These are phyloP conservation scores for Leishmania mexicana DNA, from an alignment of 208 protist species.

Conservation along the genomic window DNA sequence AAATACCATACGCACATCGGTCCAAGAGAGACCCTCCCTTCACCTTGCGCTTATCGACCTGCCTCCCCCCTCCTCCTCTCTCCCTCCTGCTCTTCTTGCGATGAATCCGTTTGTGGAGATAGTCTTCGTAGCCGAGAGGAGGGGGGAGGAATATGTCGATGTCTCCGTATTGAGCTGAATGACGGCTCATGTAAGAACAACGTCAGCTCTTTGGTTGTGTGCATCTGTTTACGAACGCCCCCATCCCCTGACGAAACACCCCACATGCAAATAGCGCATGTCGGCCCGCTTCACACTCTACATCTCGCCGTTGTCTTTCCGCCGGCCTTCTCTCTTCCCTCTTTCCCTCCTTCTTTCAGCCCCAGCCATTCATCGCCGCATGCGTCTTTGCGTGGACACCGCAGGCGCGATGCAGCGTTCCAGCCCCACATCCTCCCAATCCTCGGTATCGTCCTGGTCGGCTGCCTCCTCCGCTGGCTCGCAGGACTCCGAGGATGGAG, in stretches of 20 bases:
- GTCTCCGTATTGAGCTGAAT: neutral
- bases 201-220: neutral
- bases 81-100: neutral
- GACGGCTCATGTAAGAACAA: neutral
- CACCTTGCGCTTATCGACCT: neutral
- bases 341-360: neutral
- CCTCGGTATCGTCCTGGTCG: neutral
- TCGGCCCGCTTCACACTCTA: neutral
- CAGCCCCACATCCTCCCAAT: neutral
- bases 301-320: neutral
- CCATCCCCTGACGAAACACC: neutral
- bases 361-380: neutral
- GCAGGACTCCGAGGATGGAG: conserved; percentile 13
- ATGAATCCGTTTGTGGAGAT: neutral
- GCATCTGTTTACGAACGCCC: neutral
- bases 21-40: neutral
- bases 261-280: neutral
- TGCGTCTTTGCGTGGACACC: neutral
- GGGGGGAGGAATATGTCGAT: neutral
- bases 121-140: neutral
- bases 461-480: conserved; percentile 1
- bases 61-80: too few relatives aligned
- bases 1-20: neutral
- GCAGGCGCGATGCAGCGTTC: neutral
- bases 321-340: neutral